Percentiles rank a stretch among this genome's conserved stretches.
These are phyloP conservation scores for Plectosphaerella sp. DNA, from an alignment of 2,329 filamentous ascomycete genomes.

Conservation along the genomic window DNA sequence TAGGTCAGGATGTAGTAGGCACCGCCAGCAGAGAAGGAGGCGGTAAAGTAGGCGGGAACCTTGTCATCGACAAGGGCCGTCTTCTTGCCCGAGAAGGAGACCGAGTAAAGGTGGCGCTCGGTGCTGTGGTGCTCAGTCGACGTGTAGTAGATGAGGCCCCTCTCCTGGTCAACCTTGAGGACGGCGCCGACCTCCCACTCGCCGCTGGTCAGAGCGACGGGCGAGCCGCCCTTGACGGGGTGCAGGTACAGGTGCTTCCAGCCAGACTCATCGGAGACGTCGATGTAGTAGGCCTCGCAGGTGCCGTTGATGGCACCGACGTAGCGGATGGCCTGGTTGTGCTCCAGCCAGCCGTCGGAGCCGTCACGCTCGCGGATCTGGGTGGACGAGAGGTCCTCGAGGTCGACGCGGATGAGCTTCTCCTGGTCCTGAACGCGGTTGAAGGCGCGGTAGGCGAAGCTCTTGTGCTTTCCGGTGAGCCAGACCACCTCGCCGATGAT, in stretches of 20 bases:
- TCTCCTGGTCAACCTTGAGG: constrained; percentile 52
- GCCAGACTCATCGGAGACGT: constrained; percentile 61
- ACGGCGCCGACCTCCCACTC: constrained; percentile 62
- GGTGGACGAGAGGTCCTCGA: constrained; percentile 37
- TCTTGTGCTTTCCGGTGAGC: constrained; percentile 58
- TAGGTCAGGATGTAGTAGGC: constrained; percentile 65
- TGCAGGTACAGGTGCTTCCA: constrained; percentile 65
- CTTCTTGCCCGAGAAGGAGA: constrained; percentile 53
- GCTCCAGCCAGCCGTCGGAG: constrained; percentile 58
- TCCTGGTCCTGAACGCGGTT: constrained; percentile 65
- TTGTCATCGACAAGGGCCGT: constrained; percentile 59
- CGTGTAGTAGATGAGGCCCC: constrained; percentile 57
- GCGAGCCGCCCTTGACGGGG: constrained; percentile 49
- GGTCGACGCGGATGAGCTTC: constrained; percentile 57
- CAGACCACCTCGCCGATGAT: constrained; percentile 66
- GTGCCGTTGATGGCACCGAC: constrained; percentile 39
- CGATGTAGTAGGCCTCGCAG: constrained; percentile 52
- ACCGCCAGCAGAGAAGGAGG: constrained; percentile 58
- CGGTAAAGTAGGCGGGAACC: constrained; percentile 54
- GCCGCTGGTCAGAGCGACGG: constrained; percentile 56
- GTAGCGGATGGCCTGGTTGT: constrained; percentile 51
- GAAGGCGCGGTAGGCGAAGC: constrained; percentile 60
- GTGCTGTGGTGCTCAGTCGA: constrained; percentile 63
- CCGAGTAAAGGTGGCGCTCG: constrained; percentile 63
- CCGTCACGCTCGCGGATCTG: constrained; percentile 54